These are phyloP conservation scores for Catharanthus roseus DNA, from an alignment of 257 asterid genomes.

Conservation along the genomic window DNA sequence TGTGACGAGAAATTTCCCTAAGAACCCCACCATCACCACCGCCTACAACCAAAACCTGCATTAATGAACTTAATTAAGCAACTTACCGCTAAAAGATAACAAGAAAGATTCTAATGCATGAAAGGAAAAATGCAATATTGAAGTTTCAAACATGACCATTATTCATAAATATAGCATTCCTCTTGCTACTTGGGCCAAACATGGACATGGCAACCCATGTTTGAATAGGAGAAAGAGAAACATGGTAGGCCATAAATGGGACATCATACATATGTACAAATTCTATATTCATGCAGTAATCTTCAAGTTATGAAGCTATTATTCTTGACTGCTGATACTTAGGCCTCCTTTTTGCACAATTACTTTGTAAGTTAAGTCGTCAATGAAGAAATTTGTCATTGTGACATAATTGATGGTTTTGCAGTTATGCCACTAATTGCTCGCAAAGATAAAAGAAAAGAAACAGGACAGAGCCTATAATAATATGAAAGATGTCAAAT, in stretches of 20 bases:
- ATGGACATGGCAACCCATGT: neutral
- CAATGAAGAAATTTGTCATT: neutral
- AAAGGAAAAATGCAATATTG: neutral
- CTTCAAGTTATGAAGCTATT: neutral
- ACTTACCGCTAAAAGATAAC: neutral
- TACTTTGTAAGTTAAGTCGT: neutral
- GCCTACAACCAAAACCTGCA: constrained; percentile 95
- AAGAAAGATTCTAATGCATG: neutral
- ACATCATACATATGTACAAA: no score
- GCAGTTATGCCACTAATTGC: neutral
- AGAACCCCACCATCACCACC: constrained; percentile 99
- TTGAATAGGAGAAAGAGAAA: neutral
- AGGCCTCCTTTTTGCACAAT: neutral
- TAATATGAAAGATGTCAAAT: neutral
- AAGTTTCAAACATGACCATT: neutral
- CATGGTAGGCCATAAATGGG: neutral
- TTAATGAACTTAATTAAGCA: constrained; percentile 12
- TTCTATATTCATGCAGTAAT: neutral
- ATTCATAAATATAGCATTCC: neutral
- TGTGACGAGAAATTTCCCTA: constrained; percentile 86
- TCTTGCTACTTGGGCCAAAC: neutral
- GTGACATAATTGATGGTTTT: neutral
- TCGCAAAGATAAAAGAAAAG: neutral
- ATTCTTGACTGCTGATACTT: neutral
- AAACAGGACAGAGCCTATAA: neutral